A percentile compares a stretch with the other conserved stretches of the same genome.
Conservation (phyloP, 768 basidiomycete genomes). For the Leccinum uliginosum region DNA sequence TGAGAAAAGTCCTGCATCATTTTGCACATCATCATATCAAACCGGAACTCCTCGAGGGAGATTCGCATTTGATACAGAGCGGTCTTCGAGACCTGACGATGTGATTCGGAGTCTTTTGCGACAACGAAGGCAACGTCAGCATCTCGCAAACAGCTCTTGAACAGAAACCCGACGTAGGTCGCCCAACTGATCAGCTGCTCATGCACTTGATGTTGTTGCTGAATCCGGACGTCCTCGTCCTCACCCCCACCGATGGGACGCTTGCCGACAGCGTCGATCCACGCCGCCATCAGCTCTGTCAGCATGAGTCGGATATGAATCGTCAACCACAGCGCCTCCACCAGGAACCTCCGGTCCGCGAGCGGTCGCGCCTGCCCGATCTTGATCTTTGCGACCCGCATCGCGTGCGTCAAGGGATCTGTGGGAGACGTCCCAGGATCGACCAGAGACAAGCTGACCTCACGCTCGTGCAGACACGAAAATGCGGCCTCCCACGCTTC, state of each 20-base stretch:
- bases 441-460: slow-evolving; percentile 32
- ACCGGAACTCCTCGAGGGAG: slow-evolving; percentile 46
- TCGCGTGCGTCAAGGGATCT: slow-evolving; percentile 44
- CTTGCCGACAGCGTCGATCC: slow-evolving; percentile 34
- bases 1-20: slow-evolving; percentile 12
- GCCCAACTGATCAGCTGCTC: slow-evolving; percentile 42
- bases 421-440: slow-evolving; percentile 36
- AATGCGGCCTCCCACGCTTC: slow-evolving; percentile 61
- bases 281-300: slow-evolving; percentile 38
- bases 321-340: slow-evolving; percentile 57
- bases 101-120: slow-evolving; percentile 45
- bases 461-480: slow-evolving; percentile 45
- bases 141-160: slow-evolving; percentile 44
- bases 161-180: slow-evolving; percentile 42
- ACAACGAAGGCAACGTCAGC: slow-evolving; percentile 41
- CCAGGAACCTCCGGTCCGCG: slow-evolving; percentile 54
- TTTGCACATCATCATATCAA: slow-evolving; percentile 37
- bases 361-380: slow-evolving; percentile 56
- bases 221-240: slow-evolving; percentile 3
- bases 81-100: slow-evolving; percentile 49
- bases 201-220: too few species aligned
- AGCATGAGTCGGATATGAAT: slow-evolving; percentile 52
- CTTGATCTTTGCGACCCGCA: slow-evolving; percentile 46
- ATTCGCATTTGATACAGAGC: slow-evolving; percentile 41
- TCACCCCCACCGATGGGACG: slow-evolving; percentile 16